These are phyloP conservation scores for Neobulgaria alba DNA, from an alignment of 2,329 filamentous ascomycete genomes.

Conservation along the genomic window DNA sequence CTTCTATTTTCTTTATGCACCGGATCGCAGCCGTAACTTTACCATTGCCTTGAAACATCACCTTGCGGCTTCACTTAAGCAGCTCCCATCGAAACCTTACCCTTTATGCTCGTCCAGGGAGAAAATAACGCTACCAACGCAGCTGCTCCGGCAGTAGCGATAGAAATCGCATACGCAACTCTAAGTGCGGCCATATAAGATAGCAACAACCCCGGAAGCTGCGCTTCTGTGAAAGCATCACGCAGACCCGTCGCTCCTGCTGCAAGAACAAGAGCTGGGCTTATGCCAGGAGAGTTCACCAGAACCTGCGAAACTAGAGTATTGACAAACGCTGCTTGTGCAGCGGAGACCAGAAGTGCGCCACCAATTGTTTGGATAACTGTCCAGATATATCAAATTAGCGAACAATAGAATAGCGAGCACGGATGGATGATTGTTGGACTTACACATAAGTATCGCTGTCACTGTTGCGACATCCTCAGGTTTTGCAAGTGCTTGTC, in stretches of 20 bases:
- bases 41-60: too few species aligned
- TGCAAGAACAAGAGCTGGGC: constrained; percentile 28
- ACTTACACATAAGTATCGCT: constrained; percentile 37
- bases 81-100: too few species aligned
- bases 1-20: too few species aligned
- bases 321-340: constrained; percentile 21
- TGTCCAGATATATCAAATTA: constrained; percentile 12
- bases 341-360: constrained; percentile 17
- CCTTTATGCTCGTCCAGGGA: too few species aligned
- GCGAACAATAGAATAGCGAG: neutral
- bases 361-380: constrained; percentile 28
- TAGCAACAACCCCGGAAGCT: constrained; percentile 9
- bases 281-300: constrained; percentile 30
- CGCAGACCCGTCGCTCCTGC: constrained; percentile 35
- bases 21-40: too few species aligned
- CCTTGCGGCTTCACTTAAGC: too few species aligned
- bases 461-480: constrained; percentile 44
- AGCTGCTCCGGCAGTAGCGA: constrained; percentile 7
- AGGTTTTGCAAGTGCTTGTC: constrained; percentile 32
- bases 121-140: neutral
- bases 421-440: too few species aligned
- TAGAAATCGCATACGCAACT: constrained; percentile 11
- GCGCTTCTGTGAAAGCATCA: constrained; percentile 32
- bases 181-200: constrained; percentile 16
- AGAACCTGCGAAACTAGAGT: constrained; percentile 36